Base-by-base conservation (phyloP, 2,329 filamentous ascomycete genomes). In the Neofusicoccum cordaticola region DNA sequence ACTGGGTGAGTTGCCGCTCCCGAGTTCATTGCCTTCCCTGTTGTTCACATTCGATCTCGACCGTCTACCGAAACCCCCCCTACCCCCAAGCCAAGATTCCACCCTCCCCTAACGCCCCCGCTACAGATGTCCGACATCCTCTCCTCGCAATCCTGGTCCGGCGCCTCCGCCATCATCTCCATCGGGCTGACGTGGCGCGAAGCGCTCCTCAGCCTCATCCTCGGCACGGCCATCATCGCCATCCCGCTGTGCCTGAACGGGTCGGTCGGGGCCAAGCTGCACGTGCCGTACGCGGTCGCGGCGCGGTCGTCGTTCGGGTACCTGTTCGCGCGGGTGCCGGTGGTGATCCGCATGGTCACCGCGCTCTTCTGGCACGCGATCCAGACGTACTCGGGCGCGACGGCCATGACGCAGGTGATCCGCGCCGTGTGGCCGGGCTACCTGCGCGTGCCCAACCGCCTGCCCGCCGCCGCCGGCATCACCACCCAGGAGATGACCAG, bases 101-200 rank as follows among this genome's bases (percentile, higher is more conserved):
- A 4, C 27, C 3, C 12, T 2, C 31, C 8, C 31, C 27, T 9
- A 19, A 34, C 11, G 15, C 34, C 6, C 5, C 31, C 5, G 12
- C 17, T n/a, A 6, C 34, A 41, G 34, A 39, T 56, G 51, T 37
- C 51, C 12, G 34, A 41, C n/a, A 39, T 56, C 8, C 17, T 37
- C 34, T 56, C 34, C 15, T 39, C 37, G 12, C 34, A 44, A 47
- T 83, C 45, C 17, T 48, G 45, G 81, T 80, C 74, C 77, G 69
- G 77, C 75, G n/a, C 78, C 80, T 3, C 75, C 79, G 6, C 75
- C 78, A 82, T 83, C 66, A 77, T 83, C 50, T 78, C 80, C 13
- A 72, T 80, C 4, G 81, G 81, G 12, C 71, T 81, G 64, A 80
- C 79, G 3, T 81, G 75, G 73, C 74, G 69, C 66, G 74, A 78